These are phyloP conservation scores for Actinidia polygama DNA, from an alignment of 179 eudicot species.

Conservation along the genomic window DNA sequence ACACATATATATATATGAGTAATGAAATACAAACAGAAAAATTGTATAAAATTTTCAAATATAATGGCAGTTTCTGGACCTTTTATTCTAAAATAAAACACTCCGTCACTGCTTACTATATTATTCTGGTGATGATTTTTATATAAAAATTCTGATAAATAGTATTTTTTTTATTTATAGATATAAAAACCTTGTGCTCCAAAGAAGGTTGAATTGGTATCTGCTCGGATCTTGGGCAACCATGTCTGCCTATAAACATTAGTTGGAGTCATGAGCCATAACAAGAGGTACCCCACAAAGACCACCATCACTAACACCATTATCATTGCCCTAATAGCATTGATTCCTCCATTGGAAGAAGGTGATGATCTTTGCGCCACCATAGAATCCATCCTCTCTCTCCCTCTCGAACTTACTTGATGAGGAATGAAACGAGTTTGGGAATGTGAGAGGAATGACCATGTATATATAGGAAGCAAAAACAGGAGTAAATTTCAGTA, in stretches of 20 bases:
- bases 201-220: conserved; percentile 39
- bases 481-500: too few species aligned
- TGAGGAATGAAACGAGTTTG: neutral
- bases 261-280: conserved; percentile 43
- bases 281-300: conserved; percentile 30
- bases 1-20: too few species aligned
- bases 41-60: too few species aligned
- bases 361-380: conserved; percentile 16
- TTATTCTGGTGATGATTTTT: too few species aligned
- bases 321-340: conserved; percentile 27
- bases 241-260: conserved; percentile 23
- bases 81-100: too few species aligned
- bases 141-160: too few species aligned
- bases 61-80: too few species aligned
- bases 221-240: conserved; percentile 28
- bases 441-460: neutral
- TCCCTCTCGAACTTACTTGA: neutral
- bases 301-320: conserved; percentile 34
- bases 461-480: neutral
- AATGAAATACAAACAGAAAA: too few species aligned
- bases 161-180: too few species aligned
- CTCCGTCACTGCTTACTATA: too few species aligned
- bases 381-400: conserved; percentile 11
- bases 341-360: conserved; percentile 11
- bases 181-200: conserved; percentile 47